Evolutionary conservation across 495 filamentous ascomycete genomes (phyloP), one percentile per base, ranked within the genome.

Genomic region (Articulospora tetracladia): DNA sequence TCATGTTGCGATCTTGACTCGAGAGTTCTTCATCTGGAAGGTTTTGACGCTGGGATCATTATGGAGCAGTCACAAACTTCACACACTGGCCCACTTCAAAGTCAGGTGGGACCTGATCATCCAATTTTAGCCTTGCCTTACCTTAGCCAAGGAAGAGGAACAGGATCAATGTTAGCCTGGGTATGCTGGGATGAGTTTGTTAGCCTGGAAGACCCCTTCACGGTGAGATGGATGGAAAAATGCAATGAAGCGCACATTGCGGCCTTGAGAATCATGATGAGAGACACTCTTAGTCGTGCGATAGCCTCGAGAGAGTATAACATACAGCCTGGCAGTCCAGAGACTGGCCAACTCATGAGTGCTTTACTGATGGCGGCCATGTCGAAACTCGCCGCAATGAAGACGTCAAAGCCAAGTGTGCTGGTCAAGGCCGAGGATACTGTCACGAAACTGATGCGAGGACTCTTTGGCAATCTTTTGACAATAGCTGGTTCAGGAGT

Each of bases 131-230:
- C 59, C 0, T 39, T 61, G 10, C 59, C 59, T 52, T 52, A 61
- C 25, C 34, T 61, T 7, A 39, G 27, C n/a, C 60, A 60, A 57
- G 62, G 34, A 19, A 39, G 30, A 19, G 67, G 65, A 26, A 36
- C 7, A 8, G 67, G 67, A 50, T 69, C 67, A n/a, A 69, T 69
- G 67, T 44, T 69, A 46, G 67, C 67, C n/a, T 69, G 65, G 65
- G 65, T 69, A 25, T 69, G 67, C 51, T 69, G 67, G 65, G 67
- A 69, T 57, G 67, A 69, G 52, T 69, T 69, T 56, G 67, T 69
- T 59, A 63, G 65, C 20, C 67, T 69, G 28, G 28, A 69, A 58
- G 62, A 26, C 34, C 67, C 67, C 19, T 69, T 53, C n/a, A 67
- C 49, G 3, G 62, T 69, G 24, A 57, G 67, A 41, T 69, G 67